Evolutionary conservation across 179 eudicot genomes (phyloP).

Genomic region (Corrigiola litoralis): DNA sequence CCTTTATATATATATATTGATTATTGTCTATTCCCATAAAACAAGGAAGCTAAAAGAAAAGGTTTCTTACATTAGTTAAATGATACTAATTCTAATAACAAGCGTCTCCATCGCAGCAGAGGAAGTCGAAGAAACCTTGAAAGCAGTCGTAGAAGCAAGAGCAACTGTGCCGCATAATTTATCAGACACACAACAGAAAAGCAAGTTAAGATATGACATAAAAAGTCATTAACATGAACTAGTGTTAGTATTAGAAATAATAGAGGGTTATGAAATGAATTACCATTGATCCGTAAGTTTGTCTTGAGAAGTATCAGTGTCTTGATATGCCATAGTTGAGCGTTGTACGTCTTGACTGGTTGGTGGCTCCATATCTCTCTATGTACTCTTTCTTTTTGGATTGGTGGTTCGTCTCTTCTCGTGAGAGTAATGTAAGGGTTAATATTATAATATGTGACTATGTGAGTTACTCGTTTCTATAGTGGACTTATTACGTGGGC

Average conservation of each 20-base stretch:
- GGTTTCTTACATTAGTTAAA: not conserved
- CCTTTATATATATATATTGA: no score
- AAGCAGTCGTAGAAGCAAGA: slow-evolving; percentile 17
- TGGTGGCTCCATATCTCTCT: slow-evolving; percentile 22
- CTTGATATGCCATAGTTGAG: slow-evolving; percentile 2
- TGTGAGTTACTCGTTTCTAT: not conserved
- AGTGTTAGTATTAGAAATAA: not conserved
- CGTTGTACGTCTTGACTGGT: slow-evolving; percentile 14
- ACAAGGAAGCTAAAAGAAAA: no score
- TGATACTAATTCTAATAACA: not conserved
- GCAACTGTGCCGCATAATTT: not conserved
- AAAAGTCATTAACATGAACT: not conserved
- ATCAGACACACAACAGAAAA: not conserved
- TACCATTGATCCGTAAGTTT: slow-evolving; percentile 23
- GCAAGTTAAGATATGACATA: not conserved
- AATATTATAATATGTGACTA: no score
- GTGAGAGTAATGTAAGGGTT: no score
- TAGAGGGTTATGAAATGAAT: not conserved
- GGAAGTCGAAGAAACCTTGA: slow-evolving; percentile 23
- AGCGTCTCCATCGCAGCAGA: slow-evolving; percentile 26
- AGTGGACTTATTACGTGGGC: not conserved
- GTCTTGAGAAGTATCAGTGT: slow-evolving; percentile 15
- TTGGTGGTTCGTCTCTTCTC: not conserved
- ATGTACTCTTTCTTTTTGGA: not conserved
- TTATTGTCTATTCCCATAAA: no score